Evolutionary conservation across 2,329 filamentous ascomycete genomes (phyloP), one percentile per base, ranked within the genome.

Genomic region (Epichloe uncinata): DNA sequence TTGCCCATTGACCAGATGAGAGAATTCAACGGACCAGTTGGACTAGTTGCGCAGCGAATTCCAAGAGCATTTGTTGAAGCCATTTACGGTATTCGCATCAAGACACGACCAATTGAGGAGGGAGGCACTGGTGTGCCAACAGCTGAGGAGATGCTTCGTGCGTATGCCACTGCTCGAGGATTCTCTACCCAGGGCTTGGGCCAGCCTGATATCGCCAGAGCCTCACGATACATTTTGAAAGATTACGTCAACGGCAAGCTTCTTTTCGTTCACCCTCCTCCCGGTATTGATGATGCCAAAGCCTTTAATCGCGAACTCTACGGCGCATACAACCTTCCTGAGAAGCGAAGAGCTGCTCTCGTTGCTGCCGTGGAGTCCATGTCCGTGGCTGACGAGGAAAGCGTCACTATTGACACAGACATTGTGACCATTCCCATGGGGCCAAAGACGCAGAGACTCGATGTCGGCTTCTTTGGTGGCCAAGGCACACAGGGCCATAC

Each of bases 171-270:
- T 50, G 93, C 93, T 15, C 77, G 94, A 63, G 93, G 93, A 11
- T 98, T 95, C 71, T 83, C 85, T 51, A 96, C 90, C 5, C 83
- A 86, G 49, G 93, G 93, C 60, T 78, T 87, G 35, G 91, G 93
- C 8, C 86, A 93, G 62, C 91, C 93, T 0, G 93, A 98, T 60
- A 89, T 95, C 71, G 94, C 89, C 1, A 79, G 93, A 58, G 93
- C 93, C 6, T 89, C 91, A 4, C 79, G 93, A 48, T 85, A 87
- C 58, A 77, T 98, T 15, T 77, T 98, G 26, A 98, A 98, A 66
- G 93, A 98, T 69, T 98, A 97, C 61, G 93, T 98, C 58, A 95
- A 85, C 63, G 93, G 93, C 54, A 97, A 96, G 69, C 78, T 98
- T 0, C 77, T 97, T 5, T 97, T 85, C 70, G 93, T 89, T 57